Evolutionary conservation across 164 flowering plant species (phyloP).

Genomic region (Nelumbo lutea): DNA sequence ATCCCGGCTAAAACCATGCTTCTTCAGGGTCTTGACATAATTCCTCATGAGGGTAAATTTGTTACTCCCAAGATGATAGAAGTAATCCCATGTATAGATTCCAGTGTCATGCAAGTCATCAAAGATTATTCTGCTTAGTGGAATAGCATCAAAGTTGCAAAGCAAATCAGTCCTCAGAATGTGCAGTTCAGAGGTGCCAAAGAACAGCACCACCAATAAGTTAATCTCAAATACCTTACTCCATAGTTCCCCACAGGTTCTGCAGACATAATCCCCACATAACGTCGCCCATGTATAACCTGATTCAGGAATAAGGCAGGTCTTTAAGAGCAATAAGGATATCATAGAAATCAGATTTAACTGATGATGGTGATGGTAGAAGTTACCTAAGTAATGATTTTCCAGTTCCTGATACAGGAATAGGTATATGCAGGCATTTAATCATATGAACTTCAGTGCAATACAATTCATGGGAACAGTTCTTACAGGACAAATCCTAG

Average conservation of each 20-base stretch:
- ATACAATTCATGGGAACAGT: too few species aligned
- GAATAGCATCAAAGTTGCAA: conserved; percentile 5
- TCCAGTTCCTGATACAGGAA: too few species aligned
- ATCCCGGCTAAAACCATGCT: conserved; percentile 74
- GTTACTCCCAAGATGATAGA: conserved; percentile 78
- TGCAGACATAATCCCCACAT: conserved; percentile 95
- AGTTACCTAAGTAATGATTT: too few species aligned
- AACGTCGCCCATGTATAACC: conserved; percentile 84
- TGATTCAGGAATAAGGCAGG: conserved; percentile 17
- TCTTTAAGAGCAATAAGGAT: too few species aligned
- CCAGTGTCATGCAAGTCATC: conserved; percentile 98
- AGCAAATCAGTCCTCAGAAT: neutral
- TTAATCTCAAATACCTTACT: conserved; percentile 55
- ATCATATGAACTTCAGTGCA: too few species aligned
- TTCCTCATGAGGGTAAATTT: conserved; percentile 75
- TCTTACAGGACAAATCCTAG: too few species aligned
- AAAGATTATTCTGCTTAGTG: conserved; percentile 53
- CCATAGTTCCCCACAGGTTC: conserved; percentile 97
- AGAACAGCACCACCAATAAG: neutral
- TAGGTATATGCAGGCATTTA: too few species aligned
- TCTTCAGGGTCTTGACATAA: conserved; percentile 61
- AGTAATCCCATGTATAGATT: conserved; percentile 87
- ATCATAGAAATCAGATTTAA: neutral
- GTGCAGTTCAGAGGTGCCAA: neutral
- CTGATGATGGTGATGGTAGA: too few species aligned